Evolutionary conservation across 352 stramenopile species (phyloP).

Genomic region (Aphanomyces euteiches): DNA sequence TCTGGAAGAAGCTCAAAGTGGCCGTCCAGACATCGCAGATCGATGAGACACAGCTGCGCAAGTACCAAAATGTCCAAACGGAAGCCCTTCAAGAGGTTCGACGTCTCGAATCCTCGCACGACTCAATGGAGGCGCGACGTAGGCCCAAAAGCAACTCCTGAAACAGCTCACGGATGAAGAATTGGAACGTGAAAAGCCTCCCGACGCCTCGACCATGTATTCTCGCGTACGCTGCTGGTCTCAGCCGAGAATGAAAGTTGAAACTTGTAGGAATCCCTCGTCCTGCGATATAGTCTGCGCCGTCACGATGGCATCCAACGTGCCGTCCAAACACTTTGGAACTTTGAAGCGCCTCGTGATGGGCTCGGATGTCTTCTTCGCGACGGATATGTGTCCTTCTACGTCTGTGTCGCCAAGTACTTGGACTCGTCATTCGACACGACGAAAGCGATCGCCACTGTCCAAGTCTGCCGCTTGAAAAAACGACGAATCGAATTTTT

Average conservation of each 20-base stretch:
- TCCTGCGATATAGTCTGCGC: conserved; percentile 19
- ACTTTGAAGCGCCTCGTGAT: conserved; percentile 15
- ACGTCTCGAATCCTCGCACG: neutral
- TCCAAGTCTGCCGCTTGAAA: neutral
- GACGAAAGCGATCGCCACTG: neutral
- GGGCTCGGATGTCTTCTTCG: conserved; percentile 14
- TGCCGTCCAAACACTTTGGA: conserved; percentile 15
- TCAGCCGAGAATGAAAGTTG: no score
- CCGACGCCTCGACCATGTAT: neutral
- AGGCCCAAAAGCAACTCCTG: conserved; percentile 5
- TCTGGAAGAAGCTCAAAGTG: conserved; percentile 21
- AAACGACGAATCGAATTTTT: neutral
- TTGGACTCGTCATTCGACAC: conserved; percentile 15
- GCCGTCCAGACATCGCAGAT: conserved; percentile 15
- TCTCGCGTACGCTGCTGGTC: neutral
- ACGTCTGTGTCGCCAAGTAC: conserved; percentile 27
- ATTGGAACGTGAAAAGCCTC: neutral
- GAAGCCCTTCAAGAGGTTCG: conserved; percentile 7
- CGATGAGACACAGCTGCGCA: conserved; percentile 17
- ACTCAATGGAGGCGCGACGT: neutral
- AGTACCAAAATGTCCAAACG: conserved; percentile 18
- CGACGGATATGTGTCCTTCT: conserved; percentile 25
- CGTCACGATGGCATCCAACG: conserved; percentile 5
- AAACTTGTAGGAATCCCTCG: conserved; percentile 11
- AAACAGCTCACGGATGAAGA: neutral